phyloP scores from a whole-genome alignment of 1,139 yeast genomes.

The Yamadazyma diospyri region DNA sequence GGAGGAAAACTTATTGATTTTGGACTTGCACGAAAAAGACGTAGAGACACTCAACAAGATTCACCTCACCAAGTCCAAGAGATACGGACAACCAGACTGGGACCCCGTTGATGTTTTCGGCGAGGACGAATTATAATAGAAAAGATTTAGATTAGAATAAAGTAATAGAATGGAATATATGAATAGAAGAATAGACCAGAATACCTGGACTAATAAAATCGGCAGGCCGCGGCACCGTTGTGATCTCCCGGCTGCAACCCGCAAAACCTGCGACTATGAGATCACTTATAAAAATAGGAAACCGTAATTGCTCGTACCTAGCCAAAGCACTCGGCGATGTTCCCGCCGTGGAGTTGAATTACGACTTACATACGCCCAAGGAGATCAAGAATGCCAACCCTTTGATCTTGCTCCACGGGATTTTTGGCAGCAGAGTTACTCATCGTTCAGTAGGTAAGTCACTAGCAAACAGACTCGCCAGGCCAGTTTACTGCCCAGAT shows the following conservation, averaged over 20 bases:
- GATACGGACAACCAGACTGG: slow-evolving; percentile 47
- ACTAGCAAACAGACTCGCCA: slow-evolving; percentile 36
- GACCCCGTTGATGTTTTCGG: slow-evolving; percentile 19
- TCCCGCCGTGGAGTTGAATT: slow-evolving; percentile 28
- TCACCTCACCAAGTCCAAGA: slow-evolving; percentile 41
- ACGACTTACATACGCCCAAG: slow-evolving; percentile 28
- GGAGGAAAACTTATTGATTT: slow-evolving; percentile 49
- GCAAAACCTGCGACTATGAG: no score
- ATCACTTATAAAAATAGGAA: background rate
- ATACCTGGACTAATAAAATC: no score
- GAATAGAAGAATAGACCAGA: no score
- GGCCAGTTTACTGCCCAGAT: slow-evolving; percentile 69
- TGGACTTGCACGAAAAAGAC: slow-evolving; percentile 54
- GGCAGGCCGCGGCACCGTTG: no score
- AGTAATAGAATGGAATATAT: no score
- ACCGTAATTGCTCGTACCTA: slow-evolving; percentile 1
- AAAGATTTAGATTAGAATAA: no score
- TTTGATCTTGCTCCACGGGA: slow-evolving; percentile 77
- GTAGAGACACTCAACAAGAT: slow-evolving; percentile 45
- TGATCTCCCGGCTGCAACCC: no score
- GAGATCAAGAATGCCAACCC: slow-evolving; percentile 36
- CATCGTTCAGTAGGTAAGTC: slow-evolving; percentile 69
- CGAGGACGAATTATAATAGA: slow-evolving; percentile 10
- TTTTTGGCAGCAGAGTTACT: slow-evolving; percentile 80
- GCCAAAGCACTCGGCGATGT: slow-evolving; percentile 13